These are phyloP conservation scores for Platanus orientalis DNA, from an alignment of 164 flowering plant genomes.

Conservation along the genomic window DNA sequence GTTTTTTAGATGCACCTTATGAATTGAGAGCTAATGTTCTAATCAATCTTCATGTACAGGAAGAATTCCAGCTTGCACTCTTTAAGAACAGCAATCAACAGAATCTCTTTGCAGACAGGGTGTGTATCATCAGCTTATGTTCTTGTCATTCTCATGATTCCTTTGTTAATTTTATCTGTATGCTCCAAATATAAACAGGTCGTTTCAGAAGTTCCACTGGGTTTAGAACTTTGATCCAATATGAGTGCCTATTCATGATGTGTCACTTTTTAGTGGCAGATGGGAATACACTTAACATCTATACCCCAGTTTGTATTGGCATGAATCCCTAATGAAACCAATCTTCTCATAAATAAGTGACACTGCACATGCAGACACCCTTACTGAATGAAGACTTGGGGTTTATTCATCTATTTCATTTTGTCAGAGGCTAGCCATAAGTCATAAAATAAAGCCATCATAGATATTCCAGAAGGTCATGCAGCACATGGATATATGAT, in stretches of 20 bases:
- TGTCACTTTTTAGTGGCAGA: too few species aligned
- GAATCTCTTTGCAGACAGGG: slow-evolving; percentile 80
- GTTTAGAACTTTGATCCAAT: too few species aligned
- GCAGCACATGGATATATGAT: not conserved
- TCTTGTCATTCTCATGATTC: not conserved
- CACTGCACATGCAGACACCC: too few species aligned
- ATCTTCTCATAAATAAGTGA: too few species aligned
- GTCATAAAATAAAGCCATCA: not conserved
- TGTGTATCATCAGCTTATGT: slow-evolving; percentile 12
- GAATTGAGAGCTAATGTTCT: not conserved
- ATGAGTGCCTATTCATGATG: too few species aligned
- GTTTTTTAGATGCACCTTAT: not conserved
- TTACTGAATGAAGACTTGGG: too few species aligned
- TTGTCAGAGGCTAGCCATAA: not conserved
- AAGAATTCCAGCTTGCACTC: slow-evolving; percentile 78
- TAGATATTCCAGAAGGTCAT: too few species aligned
- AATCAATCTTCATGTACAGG: slow-evolving; percentile 35
- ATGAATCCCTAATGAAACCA: too few species aligned
- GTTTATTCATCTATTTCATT: not conserved
- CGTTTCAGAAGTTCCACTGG: not conserved
- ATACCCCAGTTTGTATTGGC: too few species aligned
- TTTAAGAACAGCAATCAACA: slow-evolving; percentile 42
- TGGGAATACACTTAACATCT: too few species aligned
- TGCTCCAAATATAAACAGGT: not conserved
- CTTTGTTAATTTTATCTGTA: not conserved